These are phyloP conservation scores for Bryoerythrophyllum caledonicum DNA, from an alignment of 225 moss, liverwort and hornwort genomes.

Conservation along the genomic window DNA sequence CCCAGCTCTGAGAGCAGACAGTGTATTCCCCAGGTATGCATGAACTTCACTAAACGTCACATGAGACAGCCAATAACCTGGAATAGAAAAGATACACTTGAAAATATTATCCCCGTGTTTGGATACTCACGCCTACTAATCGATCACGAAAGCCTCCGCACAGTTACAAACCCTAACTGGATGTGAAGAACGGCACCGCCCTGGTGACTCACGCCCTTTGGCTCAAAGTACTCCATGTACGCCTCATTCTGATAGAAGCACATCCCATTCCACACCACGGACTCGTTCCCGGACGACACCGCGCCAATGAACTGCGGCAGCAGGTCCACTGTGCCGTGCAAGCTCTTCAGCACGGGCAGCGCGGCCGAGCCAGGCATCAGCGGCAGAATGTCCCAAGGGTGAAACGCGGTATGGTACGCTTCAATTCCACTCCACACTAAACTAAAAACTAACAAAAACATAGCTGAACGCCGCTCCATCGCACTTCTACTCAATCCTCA, in stretches of 20 bases:
- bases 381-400: conserved; percentile 51
- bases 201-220: conserved; percentile 33
- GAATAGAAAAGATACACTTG: too few species aligned
- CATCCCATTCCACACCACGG: conserved; percentile 60
- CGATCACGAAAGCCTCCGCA: background rate
- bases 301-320: conserved; percentile 68
- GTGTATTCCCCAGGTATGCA: too few species aligned
- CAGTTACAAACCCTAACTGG: conserved; percentile 23
- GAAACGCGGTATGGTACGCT: conserved; percentile 34
- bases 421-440: conserved; percentile 33
- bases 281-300: conserved; percentile 52
- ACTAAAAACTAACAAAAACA: conserved; percentile 28
- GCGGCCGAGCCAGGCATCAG: conserved; percentile 47
- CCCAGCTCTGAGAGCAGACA: too few species aligned
- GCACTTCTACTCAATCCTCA: background rate
- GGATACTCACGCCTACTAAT: too few species aligned
- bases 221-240: conserved; percentile 56
- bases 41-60: too few species aligned
- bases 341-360: conserved; percentile 44
- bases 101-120: too few species aligned
- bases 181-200: conserved; percentile 67
- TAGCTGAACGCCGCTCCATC: conserved; percentile 46
- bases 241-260: conserved; percentile 65
- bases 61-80: too few species aligned
- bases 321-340: conserved; percentile 54